A percentile compares a stretch with the other conserved stretches of the same genome.
phyloP scores from a whole-genome alignment of 805 yeast genomes.

The Metschnikowia chrysomelidarum region DNA sequence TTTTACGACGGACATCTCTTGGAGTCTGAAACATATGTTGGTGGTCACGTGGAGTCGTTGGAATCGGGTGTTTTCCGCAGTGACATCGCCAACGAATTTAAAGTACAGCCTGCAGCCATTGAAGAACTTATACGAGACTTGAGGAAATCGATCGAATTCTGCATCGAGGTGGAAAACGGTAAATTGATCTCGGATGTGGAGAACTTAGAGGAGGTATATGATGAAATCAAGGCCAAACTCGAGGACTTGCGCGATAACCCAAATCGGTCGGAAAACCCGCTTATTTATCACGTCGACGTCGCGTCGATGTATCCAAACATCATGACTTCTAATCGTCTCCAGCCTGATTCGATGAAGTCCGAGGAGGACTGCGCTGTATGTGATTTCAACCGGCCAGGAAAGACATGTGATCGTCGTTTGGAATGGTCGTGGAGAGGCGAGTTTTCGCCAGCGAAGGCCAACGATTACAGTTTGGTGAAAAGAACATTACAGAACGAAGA shows the following conservation, averaged over 20 bases:
- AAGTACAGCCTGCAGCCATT: conserved; percentile 75
- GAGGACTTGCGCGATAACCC: conserved; percentile 61
- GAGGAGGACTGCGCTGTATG: conserved; percentile 97
- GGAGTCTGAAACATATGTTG: conserved; percentile 96
- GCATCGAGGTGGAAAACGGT: conserved; percentile 78
- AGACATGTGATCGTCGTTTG: conserved; percentile 83
- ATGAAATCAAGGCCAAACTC: conserved; percentile 52
- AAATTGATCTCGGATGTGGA: conserved; percentile 71
- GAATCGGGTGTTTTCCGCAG: conserved; percentile 98
- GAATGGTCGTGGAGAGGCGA: conserved; percentile 99
- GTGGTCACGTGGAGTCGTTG: conserved; percentile 96
- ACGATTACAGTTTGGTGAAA: conserved; percentile 87
- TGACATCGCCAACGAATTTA: conserved; percentile 74
- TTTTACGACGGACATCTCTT: conserved; percentile 92
- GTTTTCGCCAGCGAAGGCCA: conserved; percentile 84
- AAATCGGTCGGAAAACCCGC: conserved; percentile 70
- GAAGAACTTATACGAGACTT: conserved; percentile 76
- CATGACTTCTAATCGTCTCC: conserved; percentile 95
- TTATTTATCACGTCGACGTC: conserved; percentile 96
- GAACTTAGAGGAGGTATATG: conserved; percentile 74
- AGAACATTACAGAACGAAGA: conserved; percentile 76
- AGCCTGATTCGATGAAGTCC: conserved; percentile 95
- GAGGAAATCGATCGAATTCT: conserved; percentile 74
- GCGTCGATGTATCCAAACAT: conserved; percentile 99
- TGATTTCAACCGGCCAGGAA: conserved; percentile 95